Evolutionary conservation across 2,329 filamentous ascomycete species (phyloP), one percentile per base, ranked within the genome.

Genomic region (Cordyceps farinosa): DNA sequence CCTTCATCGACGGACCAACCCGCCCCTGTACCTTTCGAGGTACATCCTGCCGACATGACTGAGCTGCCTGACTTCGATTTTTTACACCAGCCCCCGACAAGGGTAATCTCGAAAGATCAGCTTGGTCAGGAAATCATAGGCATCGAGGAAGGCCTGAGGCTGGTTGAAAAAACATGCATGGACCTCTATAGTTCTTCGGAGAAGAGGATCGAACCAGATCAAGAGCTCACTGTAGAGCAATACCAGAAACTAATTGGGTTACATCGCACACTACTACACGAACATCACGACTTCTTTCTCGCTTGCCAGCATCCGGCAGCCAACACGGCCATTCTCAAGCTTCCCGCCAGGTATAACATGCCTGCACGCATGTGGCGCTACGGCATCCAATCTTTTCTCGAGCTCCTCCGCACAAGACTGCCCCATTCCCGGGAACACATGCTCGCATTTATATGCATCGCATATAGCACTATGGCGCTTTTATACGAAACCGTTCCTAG

Each of bases 351-450:
- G 65, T 97, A 97, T 68, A 87, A 87, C 0, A 97, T 98, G 91
- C 93, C 94, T 0, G 92, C 91, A 0, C 81, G 94, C 0, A 95
- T 98, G 90, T 98, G 95, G 95, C 83, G 91, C 0, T 91, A 96
- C 69, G 94, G 91, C 0, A 97, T 98, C 3, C 92, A 96, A 71
- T 88, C 87, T 0, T 95, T 95, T 63, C 80, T 96, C 0, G 91
- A 96, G 67, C 73, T 96, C 0, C 74, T 96, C 0, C 81, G 91
- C 0, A 87, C 91, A 67, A 84, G 88, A 2, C 78, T 97, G 0
- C 94, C 93, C 0, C 82, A 81, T 0, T 92, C 90, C 1, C 77
- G 92, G 0, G 93, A 97, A 56, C 90, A 96, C 62, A 97, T 98
- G 92, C 78, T 97, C 0, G 87, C 88, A 0, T 98, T 97, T 62